Evolutionary conservation across 441 rosid species (phyloP), one percentile per base, ranked within the genome.

Genomic region (Eutrema salsugineum): DNA sequence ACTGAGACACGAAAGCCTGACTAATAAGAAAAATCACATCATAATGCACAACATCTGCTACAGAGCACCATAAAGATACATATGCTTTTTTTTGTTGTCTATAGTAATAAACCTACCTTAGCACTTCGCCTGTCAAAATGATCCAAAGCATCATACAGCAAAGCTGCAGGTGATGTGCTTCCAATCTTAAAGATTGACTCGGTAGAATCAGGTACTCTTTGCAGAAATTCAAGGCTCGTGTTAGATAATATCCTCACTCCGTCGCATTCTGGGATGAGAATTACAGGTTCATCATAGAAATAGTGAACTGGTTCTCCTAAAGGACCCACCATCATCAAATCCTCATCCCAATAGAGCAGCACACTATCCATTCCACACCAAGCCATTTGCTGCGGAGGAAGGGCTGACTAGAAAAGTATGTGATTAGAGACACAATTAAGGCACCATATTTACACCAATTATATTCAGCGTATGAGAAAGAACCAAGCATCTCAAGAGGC

Each of bases 351-450:
- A 79, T 91, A 91, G 53, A 93, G 91, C 10, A 96, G 84, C 67
- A 96, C 84, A 32, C 88, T 93, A 53, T 96, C 99, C 91, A 91
- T 82, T 78, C 96, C 99, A 82, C 99, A 93, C 97, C 99, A 96
- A 32, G 94, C 97, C 82, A 96, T 80, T 82, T 96, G 99, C 83
- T 85, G 88, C 0, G 99, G 99, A 73, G 99, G 97, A 78, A 96
- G 96, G 8, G 93, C 88, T 70, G 98, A 87, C 98, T 95, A 86
- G 30, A 75, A n/a, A 78, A 54, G 47, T 32, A 47, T n/a, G 27
- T 4, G 15, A 49, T 22, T 10, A 71, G 44, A 56, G 20, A 40
- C 50, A 14, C 40, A 42, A 36, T 30, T 43, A 58, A 57, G 53
- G 4, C 50, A 62, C 46, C 70, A 40, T 11, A 48, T 14, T 24